A percentile compares a stretch with the other conserved stretches of the same genome.
Evolutionary conservation across 2,329 filamentous ascomycete genomes (phyloP).

Genomic region (Plectosphaerella cucumerina): DNA sequence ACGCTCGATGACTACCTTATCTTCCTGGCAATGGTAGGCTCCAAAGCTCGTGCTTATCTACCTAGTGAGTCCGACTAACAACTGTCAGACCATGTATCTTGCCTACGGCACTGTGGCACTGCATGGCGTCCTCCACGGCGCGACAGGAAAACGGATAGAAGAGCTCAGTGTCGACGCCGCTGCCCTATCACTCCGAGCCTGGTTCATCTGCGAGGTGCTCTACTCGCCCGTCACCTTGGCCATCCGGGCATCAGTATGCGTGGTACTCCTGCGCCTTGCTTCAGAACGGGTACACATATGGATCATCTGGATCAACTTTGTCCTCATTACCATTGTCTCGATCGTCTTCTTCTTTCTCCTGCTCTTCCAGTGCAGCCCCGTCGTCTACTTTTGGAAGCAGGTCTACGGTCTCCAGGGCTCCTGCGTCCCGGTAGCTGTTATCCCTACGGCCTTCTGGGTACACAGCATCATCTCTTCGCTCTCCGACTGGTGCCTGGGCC

Average conservation of each 20-base stretch:
- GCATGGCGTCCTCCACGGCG: conserved; percentile 23
- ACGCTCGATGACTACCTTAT: conserved; percentile 44
- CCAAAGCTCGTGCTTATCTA: conserved; percentile 13
- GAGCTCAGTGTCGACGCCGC: conserved; percentile 14
- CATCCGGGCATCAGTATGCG: conserved; percentile 31
- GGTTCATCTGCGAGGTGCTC: conserved; percentile 32
- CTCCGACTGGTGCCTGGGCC: conserved; percentile 41
- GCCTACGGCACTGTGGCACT: conserved; percentile 24
- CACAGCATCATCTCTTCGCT: conserved; percentile 39
- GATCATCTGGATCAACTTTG: conserved; percentile 23
- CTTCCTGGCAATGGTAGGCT: conserved; percentile 37
- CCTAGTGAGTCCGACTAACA: background rate
- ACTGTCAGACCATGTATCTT: conserved; percentile 27
- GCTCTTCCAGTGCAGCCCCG: conserved; percentile 43
- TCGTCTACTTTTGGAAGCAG: conserved; percentile 43
- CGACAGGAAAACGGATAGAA: conserved; percentile 17
- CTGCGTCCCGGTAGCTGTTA: conserved; percentile 33
- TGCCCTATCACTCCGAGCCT: conserved; percentile 22
- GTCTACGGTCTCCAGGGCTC: conserved; percentile 25
- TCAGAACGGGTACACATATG: conserved; percentile 22
- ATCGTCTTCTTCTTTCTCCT: conserved; percentile 38
- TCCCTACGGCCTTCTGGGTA: conserved; percentile 36
- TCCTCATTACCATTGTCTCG: conserved; percentile 29
- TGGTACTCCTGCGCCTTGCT: conserved; percentile 35
- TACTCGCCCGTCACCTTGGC: conserved; percentile 33